A percentile compares a stretch with the other conserved stretches of the same genome.
These are phyloP conservation scores for Fusarium brachygibbosum DNA, from an alignment of 2,329 filamentous ascomycete species.

Conservation along the genomic window DNA sequence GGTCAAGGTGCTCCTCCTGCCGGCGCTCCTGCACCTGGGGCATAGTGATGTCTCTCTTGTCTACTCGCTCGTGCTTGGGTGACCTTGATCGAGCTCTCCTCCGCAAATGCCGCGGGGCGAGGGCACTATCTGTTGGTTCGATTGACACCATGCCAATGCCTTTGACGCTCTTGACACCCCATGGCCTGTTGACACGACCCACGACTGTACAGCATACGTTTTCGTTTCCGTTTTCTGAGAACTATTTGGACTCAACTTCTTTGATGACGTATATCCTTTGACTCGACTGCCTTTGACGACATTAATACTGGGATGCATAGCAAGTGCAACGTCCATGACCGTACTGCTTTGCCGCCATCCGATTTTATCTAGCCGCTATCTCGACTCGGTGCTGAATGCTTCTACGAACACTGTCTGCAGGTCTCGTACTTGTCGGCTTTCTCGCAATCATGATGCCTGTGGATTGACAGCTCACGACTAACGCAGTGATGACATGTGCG, in stretches of 20 bases:
- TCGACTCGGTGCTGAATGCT: constrained; percentile 39
- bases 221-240: constrained; percentile 46
- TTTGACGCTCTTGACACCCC: constrained; percentile 42
- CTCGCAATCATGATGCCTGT: constrained; percentile 32
- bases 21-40: constrained; percentile 55
- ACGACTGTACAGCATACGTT: constrained; percentile 52
- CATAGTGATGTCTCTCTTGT: constrained; percentile 53
- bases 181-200: constrained; percentile 50
- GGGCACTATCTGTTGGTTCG: constrained; percentile 50
- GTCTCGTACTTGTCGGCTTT: constrained; percentile 19
- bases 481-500: constrained; percentile 48
- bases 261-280: constrained; percentile 51
- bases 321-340: constrained; percentile 42
- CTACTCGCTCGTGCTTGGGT: constrained; percentile 51
- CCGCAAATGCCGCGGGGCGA: constrained; percentile 42
- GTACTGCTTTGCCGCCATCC: constrained; percentile 32
- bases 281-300: constrained; percentile 44
- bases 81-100: constrained; percentile 52
- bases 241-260: constrained; percentile 44
- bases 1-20: constrained; percentile 55
- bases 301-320: constrained; percentile 45
- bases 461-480: constrained; percentile 47
- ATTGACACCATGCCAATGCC: constrained; percentile 51
- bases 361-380: constrained; percentile 41
- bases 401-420: constrained; percentile 26